Evolutionary conservation across 2,329 filamentous ascomycete species (phyloP).

Genomic region (Claviceps spartinae): DNA sequence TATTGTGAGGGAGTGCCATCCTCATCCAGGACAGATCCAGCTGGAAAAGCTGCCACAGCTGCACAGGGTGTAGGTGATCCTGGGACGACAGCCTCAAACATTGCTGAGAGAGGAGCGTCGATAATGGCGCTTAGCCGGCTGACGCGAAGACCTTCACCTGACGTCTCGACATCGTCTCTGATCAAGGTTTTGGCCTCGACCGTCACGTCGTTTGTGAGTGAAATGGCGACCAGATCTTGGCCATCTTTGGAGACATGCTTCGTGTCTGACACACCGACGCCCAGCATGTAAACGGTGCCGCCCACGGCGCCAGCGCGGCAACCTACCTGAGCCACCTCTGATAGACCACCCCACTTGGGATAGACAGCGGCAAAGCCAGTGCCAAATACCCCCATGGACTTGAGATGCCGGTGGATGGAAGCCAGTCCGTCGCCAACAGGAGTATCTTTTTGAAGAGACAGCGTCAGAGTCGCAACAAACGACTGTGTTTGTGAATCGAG

Average conservation of each 20-base stretch:
- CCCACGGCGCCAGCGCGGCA: constrained; percentile 87
- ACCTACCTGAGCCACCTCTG: constrained; percentile 81
- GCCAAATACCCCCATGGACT: constrained; percentile 78
- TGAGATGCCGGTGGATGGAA: constrained; percentile 64
- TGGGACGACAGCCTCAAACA: constrained; percentile 63
- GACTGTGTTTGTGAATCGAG: constrained; percentile 55
- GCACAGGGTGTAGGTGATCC: constrained; percentile 64
- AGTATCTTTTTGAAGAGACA: constrained; percentile 53
- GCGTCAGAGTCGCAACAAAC: constrained; percentile 51
- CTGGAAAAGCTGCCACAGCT: constrained; percentile 54
- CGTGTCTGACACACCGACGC: constrained; percentile 44
- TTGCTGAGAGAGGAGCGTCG: constrained; percentile 44
- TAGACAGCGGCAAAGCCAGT: constrained; percentile 80
- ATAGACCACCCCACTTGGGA: constrained; percentile 82
- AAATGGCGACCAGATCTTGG: constrained; percentile 26
- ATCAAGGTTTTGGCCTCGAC: constrained; percentile 44
- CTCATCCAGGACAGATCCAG: constrained; percentile 27
- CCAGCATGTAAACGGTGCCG: constrained; percentile 79
- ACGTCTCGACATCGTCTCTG: constrained; percentile 23
- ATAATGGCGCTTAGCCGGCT: constrained; percentile 56
- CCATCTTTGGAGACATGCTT: constrained; percentile 6
- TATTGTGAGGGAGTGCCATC: constrained; percentile 22
- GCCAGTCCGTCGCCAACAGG: constrained; percentile 54
- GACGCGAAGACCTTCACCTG: constrained; percentile 21
- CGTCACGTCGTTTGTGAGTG: constrained; percentile 42